These are phyloP conservation scores for Pyrenopolyporus hunteri DNA, from an alignment of 495 filamentous ascomycete species.

Conservation along the genomic window DNA sequence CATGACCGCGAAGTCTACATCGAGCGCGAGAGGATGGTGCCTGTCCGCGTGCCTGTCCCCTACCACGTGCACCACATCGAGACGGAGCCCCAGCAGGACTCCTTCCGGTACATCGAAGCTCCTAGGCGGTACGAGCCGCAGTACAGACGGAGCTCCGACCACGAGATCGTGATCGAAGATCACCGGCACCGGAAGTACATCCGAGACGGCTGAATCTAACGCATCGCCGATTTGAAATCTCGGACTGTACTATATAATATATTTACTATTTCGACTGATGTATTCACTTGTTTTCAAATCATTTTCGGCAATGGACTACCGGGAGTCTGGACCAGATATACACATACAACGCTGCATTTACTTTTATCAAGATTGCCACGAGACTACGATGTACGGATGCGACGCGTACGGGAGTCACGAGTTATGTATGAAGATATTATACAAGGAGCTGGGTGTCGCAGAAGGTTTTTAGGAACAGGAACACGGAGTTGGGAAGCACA, in stretches of 20 bases:
- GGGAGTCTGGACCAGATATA: constrained; percentile 1
- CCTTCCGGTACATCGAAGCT: constrained; percentile 56
- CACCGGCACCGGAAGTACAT: constrained; percentile 37
- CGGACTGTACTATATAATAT: background rate
- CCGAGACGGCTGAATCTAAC: constrained; percentile 15
- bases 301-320: background rate
- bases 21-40: constrained; percentile 53
- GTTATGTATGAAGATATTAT: background rate
- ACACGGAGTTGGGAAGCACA: constrained; percentile 12
- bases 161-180: constrained; percentile 42
- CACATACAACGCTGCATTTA: no score
- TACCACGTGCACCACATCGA: constrained; percentile 40
- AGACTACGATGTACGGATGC: constrained; percentile 18
- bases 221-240: background rate
- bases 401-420: constrained; percentile 3
- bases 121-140: constrained; percentile 40
- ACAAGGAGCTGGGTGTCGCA: background rate
- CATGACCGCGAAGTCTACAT: constrained; percentile 54
- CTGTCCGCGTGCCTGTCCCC: constrained; percentile 46
- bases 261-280: background rate
- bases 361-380: constrained; percentile 30
- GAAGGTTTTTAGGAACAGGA: constrained; percentile 1
- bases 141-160: constrained; percentile 32
- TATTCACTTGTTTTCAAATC: background rate
- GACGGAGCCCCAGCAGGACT: constrained; percentile 45